A percentile compares a stretch with the other conserved stretches of the same genome.
These are phyloP conservation scores for Pichia inconspicua DNA, from an alignment of 1,139 yeast genomes.

Conservation along the genomic window DNA sequence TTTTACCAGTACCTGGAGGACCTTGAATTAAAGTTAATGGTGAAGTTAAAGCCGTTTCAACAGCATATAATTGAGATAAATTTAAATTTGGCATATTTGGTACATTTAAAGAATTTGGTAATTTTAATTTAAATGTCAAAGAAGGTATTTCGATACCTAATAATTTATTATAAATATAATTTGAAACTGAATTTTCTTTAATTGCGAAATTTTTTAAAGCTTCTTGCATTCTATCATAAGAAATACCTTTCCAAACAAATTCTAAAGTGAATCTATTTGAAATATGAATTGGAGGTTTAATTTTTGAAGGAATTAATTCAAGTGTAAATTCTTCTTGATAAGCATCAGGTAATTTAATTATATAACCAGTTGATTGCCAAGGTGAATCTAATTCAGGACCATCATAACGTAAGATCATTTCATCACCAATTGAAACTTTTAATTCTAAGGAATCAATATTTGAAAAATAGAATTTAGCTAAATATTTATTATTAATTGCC, in stretches of 20 bases:
- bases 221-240: constrained; percentile 77
- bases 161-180: constrained; percentile 69
- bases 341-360: constrained; percentile 64
- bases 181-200: constrained; percentile 63
- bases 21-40: constrained; percentile 90
- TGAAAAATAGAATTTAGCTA: constrained; percentile 64
- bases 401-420: constrained; percentile 54
- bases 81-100: constrained; percentile 62
- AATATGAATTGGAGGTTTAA: constrained; percentile 52
- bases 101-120: constrained; percentile 58
- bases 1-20: constrained; percentile 98
- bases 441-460: constrained; percentile 59
- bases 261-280: constrained; percentile 74
- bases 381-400: constrained; percentile 38
- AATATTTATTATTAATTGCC: constrained; percentile 55
- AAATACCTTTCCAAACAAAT: constrained; percentile 82
- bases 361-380: constrained; percentile 72
- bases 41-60: constrained; percentile 57
- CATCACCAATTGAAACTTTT: constrained; percentile 84
- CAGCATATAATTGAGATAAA: constrained; percentile 73
- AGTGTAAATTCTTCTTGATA: constrained; percentile 64
- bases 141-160: constrained; percentile 75
- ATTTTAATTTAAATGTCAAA: constrained; percentile 48
- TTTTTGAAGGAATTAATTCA: constrained; percentile 44
- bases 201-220: constrained; percentile 71